phyloP scores from a whole-genome alignment of 2,329 filamentous ascomycete genomes.

The Verticillium nonalfalfae region DNA sequence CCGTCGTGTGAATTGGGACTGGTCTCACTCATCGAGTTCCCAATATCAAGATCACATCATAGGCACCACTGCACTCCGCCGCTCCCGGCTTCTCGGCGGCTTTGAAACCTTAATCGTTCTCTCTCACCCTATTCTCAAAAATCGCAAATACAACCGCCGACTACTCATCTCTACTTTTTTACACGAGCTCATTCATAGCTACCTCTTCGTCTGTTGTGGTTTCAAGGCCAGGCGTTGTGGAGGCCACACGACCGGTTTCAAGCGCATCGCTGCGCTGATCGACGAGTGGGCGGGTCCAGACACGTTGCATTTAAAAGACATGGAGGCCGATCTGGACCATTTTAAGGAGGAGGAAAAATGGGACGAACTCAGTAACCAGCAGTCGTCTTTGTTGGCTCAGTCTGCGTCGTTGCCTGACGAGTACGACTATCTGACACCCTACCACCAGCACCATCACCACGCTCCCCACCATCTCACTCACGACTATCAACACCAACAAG shows the following conservation, averaged over 20 bases:
- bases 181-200: constrained; percentile 63
- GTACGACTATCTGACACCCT: constrained; percentile 5
- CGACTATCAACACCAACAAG: constrained; percentile 2
- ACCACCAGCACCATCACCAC: constrained; percentile 3
- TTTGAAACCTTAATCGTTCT: constrained; percentile 59
- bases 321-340: constrained; percentile 54
- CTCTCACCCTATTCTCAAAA: constrained; percentile 51
- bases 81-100: constrained; percentile 35
- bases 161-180: constrained; percentile 59
- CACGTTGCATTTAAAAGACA: constrained; percentile 48
- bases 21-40: constrained; percentile 43
- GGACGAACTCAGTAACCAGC: background rate
- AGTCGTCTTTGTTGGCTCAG: background rate
- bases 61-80: constrained; percentile 55
- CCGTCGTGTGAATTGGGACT: constrained; percentile 56
- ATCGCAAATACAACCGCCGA: constrained; percentile 49
- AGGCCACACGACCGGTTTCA: constrained; percentile 56
- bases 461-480: background rate
- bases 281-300: constrained; percentile 54
- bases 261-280: constrained; percentile 51
- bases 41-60: constrained; percentile 51
- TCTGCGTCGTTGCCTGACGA: constrained; percentile 4
- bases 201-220: constrained; percentile 57
- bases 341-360: constrained; percentile 32
- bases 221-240: constrained; percentile 48